A percentile compares a stretch with the other conserved stretches of the same genome.
Conservation (phyloP, 805 yeast species). For the Pichia phayaonensis region DNA sequence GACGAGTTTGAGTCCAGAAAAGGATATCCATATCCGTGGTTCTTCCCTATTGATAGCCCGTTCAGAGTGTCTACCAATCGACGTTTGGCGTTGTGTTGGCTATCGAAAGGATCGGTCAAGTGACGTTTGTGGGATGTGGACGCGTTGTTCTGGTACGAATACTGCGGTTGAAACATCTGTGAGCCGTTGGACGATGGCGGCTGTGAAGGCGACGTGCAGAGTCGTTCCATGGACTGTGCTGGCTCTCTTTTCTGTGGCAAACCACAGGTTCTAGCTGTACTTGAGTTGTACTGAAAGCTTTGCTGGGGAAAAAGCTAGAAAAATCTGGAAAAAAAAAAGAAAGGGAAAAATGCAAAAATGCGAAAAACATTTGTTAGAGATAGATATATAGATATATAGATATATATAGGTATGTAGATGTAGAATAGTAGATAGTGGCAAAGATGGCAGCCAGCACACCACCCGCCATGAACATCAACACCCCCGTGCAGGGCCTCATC, state of each 20-base stretch:
- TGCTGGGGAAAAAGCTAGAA: background rate
- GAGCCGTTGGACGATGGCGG: too few species aligned
- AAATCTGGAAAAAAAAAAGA: background rate
- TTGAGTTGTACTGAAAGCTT: too few species aligned
- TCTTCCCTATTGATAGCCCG: constrained; percentile 3
- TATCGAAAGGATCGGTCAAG: constrained; percentile 1
- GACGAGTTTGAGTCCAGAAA: background rate
- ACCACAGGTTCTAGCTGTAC: too few species aligned
- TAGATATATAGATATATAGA: too few species aligned
- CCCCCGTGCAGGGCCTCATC: constrained; percentile 32
- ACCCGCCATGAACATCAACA: background rate
- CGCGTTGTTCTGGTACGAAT: background rate
- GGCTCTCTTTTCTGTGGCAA: too few species aligned
- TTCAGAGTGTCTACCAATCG: constrained; percentile 10
- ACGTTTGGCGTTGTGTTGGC: constrained; percentile 8
- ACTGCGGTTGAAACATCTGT: background rate
- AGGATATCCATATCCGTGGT: background rate
- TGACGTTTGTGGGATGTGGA: constrained; percentile 4
- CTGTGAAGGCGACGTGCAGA: too few species aligned
- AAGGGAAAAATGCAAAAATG: background rate
- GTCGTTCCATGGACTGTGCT: too few species aligned
- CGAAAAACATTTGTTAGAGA: too few species aligned
- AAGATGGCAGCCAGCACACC: too few species aligned
- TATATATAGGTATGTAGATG: too few species aligned
- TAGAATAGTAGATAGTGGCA: too few species aligned